Percentiles rank a stretch among this genome's conserved stretches.
These are phyloP conservation scores for Uronychia binucleata DNA, from an alignment of 73 alveolate genomes.

Conservation along the genomic window DNA sequence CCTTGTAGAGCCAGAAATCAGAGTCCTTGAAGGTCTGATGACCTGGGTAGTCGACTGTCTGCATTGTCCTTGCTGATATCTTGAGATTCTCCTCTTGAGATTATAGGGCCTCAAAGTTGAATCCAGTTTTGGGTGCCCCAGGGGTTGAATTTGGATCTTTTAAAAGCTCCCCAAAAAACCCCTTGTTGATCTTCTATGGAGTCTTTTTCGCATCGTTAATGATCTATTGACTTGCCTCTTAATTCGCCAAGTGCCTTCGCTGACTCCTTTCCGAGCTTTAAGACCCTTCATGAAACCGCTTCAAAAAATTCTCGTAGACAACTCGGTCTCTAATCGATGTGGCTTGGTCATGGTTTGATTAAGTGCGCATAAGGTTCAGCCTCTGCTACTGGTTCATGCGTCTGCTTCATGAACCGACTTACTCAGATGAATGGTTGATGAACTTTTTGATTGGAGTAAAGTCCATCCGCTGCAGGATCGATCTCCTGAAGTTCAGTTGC, in stretches of 20 bases:
- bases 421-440: background rate
- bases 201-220: background rate
- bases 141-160: too few species aligned
- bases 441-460: background rate
- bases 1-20: slow-evolving; percentile 52
- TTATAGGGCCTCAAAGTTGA: too few species aligned
- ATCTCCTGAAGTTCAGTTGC: background rate
- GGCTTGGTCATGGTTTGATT: background rate
- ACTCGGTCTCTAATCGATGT: background rate
- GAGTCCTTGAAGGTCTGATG: slow-evolving; percentile 19
- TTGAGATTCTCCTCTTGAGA: background rate
- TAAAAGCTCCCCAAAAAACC: too few species aligned
- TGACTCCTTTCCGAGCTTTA: background rate
- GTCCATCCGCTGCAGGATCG: background rate
- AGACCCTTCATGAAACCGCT: background rate
- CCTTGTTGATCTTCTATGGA: background rate
- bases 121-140: too few species aligned
- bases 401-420: background rate
- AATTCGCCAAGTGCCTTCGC: background rate
- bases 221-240: background rate
- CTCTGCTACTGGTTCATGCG: background rate
- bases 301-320: background rate
- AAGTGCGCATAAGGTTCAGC: background rate
- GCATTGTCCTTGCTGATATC: background rate
- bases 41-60: background rate